Conservation (phyloP, 2,329 filamentous ascomycete genomes). For the Trichophyton rubrum region DNA sequence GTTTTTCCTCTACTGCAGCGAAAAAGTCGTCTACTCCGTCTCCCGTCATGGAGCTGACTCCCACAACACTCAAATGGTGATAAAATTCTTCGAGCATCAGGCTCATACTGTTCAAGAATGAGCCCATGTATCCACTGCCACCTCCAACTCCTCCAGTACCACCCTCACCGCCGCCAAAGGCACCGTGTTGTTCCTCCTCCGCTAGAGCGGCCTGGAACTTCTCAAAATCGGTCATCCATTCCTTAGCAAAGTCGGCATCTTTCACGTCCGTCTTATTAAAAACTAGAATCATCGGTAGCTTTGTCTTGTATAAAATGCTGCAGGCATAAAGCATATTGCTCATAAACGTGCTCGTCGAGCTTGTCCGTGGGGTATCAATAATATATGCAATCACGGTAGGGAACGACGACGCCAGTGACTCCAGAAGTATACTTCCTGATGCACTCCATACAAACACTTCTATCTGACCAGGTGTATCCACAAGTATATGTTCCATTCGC, state of each 20-base stretch:
- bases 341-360: slow-evolving; percentile 95
- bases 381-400: slow-evolving; percentile 96
- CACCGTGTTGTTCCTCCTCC: slow-evolving; percentile 65
- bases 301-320: slow-evolving; percentile 97
- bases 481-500: slow-evolving; percentile 68
- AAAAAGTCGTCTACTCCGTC: slow-evolving; percentile 91
- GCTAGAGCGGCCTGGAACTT: slow-evolving; percentile 79
- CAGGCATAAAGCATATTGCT: slow-evolving; percentile 99
- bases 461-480: slow-evolving; percentile 95
- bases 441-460: slow-evolving; percentile 99
- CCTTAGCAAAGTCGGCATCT: slow-evolving; percentile 78
- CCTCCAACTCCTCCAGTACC: slow-evolving; percentile 52
- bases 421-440: slow-evolving; percentile 83
- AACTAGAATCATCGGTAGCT: slow-evolving; percentile 93
- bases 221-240: slow-evolving; percentile 99
- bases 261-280: slow-evolving; percentile 99
- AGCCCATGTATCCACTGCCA: slow-evolving; percentile 92
- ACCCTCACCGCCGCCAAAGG: slow-evolving; percentile 58
- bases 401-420: slow-evolving; percentile 83
- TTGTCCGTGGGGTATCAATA: slow-evolving; percentile 88
- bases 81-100: slow-evolving; percentile 97
- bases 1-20: slow-evolving; percentile 72
- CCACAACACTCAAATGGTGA: slow-evolving; percentile 80
- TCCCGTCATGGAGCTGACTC: slow-evolving; percentile 84
- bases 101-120: slow-evolving; percentile 92